phyloP scores from a whole-genome alignment of 202 grass and related monocot species.

The Elaeis oleifera region DNA sequence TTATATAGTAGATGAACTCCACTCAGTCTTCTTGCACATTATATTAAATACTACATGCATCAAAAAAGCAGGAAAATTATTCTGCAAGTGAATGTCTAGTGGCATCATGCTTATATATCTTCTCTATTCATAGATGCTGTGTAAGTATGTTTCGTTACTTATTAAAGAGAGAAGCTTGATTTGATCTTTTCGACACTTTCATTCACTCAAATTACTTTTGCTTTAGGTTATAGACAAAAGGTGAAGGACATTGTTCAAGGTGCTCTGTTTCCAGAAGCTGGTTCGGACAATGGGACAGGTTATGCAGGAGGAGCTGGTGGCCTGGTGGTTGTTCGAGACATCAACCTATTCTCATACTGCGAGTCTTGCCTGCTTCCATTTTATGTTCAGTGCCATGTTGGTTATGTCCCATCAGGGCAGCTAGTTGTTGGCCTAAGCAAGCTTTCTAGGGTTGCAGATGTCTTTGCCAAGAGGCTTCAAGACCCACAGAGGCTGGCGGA shows the following conservation, averaged over 20 bases:
- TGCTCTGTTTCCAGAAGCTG: conserved; percentile 92
- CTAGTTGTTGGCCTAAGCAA: conserved; percentile 92
- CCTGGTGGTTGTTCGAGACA: conserved; percentile 75
- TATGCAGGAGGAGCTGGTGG: conserved; percentile 73
- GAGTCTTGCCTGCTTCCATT: conserved; percentile 95
- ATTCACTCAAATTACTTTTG: conserved; percentile 14
- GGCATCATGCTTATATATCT: too few relatives aligned
- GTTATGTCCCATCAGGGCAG: conserved; percentile 69
- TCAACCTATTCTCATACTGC: conserved; percentile 87
- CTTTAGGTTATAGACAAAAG: conserved; percentile 73
- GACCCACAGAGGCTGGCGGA: conserved; percentile 68
- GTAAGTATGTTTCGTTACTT: too few relatives aligned
- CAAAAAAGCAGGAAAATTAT: too few relatives aligned
- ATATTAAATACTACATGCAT: too few relatives aligned
- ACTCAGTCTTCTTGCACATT: too few relatives aligned
- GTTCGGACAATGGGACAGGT: conserved; percentile 50
- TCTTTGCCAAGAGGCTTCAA: conserved; percentile 87
- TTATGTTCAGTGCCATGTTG: conserved; percentile 75
- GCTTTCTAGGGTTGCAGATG: conserved; percentile 81
- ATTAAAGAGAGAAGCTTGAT: not conserved
- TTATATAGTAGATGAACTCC: too few relatives aligned
- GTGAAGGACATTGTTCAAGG: conserved; percentile 74
- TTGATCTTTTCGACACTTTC: not conserved
- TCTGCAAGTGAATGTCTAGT: too few relatives aligned
- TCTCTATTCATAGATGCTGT: too few relatives aligned